A percentile compares a stretch with the other conserved stretches of the same genome.
Conservation (phyloP, 805 yeast genomes). For the Yarrowia sp. region DNA sequence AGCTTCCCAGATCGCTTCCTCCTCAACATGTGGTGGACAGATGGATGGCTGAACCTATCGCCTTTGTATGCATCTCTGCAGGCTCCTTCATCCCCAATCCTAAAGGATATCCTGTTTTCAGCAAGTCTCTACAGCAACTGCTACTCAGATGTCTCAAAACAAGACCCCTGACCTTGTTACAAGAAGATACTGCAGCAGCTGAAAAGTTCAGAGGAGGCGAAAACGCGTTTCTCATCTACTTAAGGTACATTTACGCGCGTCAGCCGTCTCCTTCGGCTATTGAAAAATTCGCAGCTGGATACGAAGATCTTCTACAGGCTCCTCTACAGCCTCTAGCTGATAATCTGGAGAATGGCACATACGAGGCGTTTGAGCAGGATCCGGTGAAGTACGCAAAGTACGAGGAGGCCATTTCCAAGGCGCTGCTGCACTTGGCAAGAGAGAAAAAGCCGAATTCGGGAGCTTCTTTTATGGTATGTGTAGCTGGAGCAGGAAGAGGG, state of each 20-base stretch:
- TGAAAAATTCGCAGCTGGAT: slow-evolving; percentile 40
- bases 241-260: slow-evolving; percentile 33
- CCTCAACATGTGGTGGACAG: slow-evolving; percentile 53
- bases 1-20: slow-evolving; percentile 60
- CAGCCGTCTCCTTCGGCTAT: slow-evolving; percentile 37
- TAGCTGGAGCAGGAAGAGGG: slow-evolving; percentile 89
- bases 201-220: slow-evolving; percentile 33
- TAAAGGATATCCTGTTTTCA: slow-evolving; percentile 62
- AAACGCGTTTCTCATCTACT: slow-evolving; percentile 32
- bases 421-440: background rate
- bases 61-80: slow-evolving; percentile 54
- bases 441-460: background rate
- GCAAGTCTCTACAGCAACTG: slow-evolving; percentile 54
- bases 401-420: slow-evolving; percentile 59
- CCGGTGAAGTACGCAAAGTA: slow-evolving; percentile 65
- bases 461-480: slow-evolving; percentile 44
- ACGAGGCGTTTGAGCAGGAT: slow-evolving; percentile 72
- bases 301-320: slow-evolving; percentile 48
- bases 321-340: slow-evolving; percentile 74
- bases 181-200: slow-evolving; percentile 39
- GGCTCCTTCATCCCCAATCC: slow-evolving; percentile 58
- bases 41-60: slow-evolving; percentile 69
- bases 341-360: slow-evolving; percentile 57
- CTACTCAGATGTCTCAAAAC: slow-evolving; percentile 47
- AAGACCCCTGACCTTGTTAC: slow-evolving; percentile 49